phyloP scores from a whole-genome alignment of 306 rosid genomes.

The Cicer cuneatum region DNA sequence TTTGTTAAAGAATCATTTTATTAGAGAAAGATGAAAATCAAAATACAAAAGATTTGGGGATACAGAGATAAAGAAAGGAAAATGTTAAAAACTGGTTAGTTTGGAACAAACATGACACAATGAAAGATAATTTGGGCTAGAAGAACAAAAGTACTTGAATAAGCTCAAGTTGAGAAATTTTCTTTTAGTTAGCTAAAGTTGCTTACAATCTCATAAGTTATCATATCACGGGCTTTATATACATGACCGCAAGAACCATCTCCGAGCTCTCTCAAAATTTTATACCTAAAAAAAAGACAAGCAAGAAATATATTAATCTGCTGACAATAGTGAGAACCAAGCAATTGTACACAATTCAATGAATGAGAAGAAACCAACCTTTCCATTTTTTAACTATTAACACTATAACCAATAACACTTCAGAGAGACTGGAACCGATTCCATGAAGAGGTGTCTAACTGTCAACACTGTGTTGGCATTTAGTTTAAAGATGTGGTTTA shows the following conservation, averaged over 20 bases:
- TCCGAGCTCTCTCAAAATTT: constrained; percentile 84
- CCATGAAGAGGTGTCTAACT: constrained; percentile 65
- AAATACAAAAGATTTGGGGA: not conserved
- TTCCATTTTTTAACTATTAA: constrained; percentile 66
- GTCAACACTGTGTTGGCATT: constrained; percentile 59
- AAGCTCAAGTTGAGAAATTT: constrained; percentile 33
- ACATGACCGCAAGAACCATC: constrained; percentile 93
- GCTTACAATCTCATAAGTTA: constrained; percentile 75
- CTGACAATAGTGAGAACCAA: constrained; percentile 36
- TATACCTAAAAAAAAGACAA: constrained; percentile 56
- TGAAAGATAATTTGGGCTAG: constrained; percentile 19
- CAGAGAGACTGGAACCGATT: constrained; percentile 59
- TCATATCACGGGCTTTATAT: constrained; percentile 76
- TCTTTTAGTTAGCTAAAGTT: constrained; percentile 30
- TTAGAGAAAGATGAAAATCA: not conserved
- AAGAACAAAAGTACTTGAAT: constrained; percentile 22
- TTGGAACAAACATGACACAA: constrained; percentile 21
- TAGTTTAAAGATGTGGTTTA: constrained; percentile 50
- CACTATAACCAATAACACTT: constrained; percentile 53
- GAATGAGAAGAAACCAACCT: constrained; percentile 57
- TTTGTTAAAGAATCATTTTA: constrained; percentile 3
- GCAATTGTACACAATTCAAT: constrained; percentile 17
- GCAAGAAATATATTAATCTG: constrained; percentile 19
- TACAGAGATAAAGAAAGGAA: constrained; percentile 1
- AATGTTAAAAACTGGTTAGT: not conserved